phyloP scores from a whole-genome alignment of 805 yeast species.

The Myxozyma kluyveri region DNA sequence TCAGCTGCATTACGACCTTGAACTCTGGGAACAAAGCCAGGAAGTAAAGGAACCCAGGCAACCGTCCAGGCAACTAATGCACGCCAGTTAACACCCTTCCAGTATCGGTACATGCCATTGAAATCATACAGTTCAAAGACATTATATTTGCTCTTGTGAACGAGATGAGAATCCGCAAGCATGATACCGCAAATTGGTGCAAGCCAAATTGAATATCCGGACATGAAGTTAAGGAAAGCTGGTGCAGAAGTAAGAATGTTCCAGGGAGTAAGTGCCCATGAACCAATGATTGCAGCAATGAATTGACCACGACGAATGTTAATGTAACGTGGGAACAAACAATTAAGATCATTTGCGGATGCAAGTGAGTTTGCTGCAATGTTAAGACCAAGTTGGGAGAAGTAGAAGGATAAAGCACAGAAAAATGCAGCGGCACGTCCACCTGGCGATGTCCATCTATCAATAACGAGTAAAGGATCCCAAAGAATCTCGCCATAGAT shows the following conservation, averaged over 20 bases:
- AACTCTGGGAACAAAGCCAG: constrained; percentile 33
- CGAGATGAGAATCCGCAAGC: constrained; percentile 43
- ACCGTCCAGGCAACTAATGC: constrained; percentile 40
- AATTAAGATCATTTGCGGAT: constrained; percentile 41
- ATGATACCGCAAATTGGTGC: constrained; percentile 45
- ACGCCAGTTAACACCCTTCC: constrained; percentile 48
- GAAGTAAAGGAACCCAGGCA: constrained; percentile 32
- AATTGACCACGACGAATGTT: constrained; percentile 58
- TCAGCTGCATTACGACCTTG: constrained; percentile 10
- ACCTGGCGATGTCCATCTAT: constrained; percentile 26
- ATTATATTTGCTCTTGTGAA: constrained; percentile 31
- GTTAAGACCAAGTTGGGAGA: constrained; percentile 73
- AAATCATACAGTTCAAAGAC: constrained; percentile 25
- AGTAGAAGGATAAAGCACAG: constrained; percentile 46
- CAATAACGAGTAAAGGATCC: constrained; percentile 27
- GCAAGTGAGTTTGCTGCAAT: constrained; percentile 51
- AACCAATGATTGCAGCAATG: constrained; percentile 35
- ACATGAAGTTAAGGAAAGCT: constrained; percentile 41
- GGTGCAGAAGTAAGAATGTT: constrained; percentile 41
- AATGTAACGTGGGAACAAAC: constrained; percentile 46
- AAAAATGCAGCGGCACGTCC: constrained; percentile 30
- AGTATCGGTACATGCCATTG: constrained; percentile 42
- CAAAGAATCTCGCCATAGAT: constrained; percentile 27
- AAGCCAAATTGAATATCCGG: constrained; percentile 43
- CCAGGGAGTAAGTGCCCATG: constrained; percentile 46